Percentiles rank a stretch among this genome's conserved stretches.
These are phyloP conservation scores for Allium sativum DNA, from an alignment of 106 monocot genomes.

Conservation along the genomic window DNA sequence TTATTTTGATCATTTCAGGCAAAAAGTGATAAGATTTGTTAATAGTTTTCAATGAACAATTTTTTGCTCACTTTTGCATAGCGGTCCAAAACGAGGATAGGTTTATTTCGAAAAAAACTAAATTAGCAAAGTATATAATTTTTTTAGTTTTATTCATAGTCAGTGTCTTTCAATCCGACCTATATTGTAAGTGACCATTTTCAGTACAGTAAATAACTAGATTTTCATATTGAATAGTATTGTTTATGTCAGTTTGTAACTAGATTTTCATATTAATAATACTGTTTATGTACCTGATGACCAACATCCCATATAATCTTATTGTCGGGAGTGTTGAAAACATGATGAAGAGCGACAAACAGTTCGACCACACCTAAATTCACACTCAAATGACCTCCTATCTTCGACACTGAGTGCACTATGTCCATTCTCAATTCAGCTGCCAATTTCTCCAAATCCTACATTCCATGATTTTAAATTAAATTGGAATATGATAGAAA, in stretches of 20 bases:
- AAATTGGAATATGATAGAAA: not conserved
- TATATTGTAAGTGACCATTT: not conserved
- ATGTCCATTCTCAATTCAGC: constrained; percentile 70
- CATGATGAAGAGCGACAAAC: constrained; percentile 74
- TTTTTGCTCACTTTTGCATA: no score
- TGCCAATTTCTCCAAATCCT: constrained; percentile 75
- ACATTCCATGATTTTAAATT: not conserved
- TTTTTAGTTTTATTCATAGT: no score
- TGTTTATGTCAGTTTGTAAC: no score
- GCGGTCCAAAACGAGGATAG: no score
- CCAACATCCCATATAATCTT: constrained; percentile 96
- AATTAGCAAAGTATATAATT: no score
- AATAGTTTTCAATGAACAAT: no score
- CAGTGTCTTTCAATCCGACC: no score
- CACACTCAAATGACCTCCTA: constrained; percentile 66
- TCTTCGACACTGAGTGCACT: constrained; percentile 55
- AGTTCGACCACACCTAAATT: constrained; percentile 88
- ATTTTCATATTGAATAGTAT: no score
- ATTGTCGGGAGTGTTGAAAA: constrained; percentile 75
- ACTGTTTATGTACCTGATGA: constrained; percentile 41
- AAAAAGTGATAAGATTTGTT: no score
- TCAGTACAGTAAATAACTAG: not conserved
- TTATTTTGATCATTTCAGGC: no score
- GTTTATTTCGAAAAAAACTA: no score
- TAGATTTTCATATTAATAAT: no score